Evolutionary conservation across 1,284 basidiomycete genomes (phyloP), one percentile per base, ranked within the genome.

Genomic region (Puccinia polysora): DNA sequence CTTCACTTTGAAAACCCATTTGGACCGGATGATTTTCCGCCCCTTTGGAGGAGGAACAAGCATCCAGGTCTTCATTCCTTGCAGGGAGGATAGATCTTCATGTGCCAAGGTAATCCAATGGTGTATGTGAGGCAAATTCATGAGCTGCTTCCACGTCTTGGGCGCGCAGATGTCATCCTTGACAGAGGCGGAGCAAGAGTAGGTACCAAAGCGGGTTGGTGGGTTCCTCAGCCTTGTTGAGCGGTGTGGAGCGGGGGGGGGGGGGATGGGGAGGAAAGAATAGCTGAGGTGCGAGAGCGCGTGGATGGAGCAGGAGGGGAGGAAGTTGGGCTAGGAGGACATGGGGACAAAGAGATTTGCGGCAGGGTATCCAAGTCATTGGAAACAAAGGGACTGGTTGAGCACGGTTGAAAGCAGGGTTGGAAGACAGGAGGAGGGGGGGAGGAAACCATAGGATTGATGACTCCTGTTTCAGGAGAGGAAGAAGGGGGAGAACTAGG

Each of bases 1-100:
- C 25, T 63, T 63, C 4, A 63, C 36, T 14, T 43, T 40, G 25
- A 63, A 63, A 45, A 63, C 59, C 59, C 59, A 63, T 47, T 47
- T 73, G 3, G 58, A 47, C 12, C 18, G 67, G 25, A 65, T 52
- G 25, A 64, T 18, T n/a, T 67, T 67, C 20, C 58, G 2, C 47
- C 30, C 25, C 30, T 5, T 28, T 23, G 58, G 58, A 6, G 28
- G 58, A 4, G 58, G 58, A 23, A 60, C 58, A 6, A 60, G 30
- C 5, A 2, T 36, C 58, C 58, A 60, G 4, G 52, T 55, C 28
- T 55, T 14, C 52, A 25, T 55, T 2, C 52, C 52, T 4, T n/a
- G 4, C 12, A 60, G 40, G 20, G 58, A 60, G 1, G 20, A 5
- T 20, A 60, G 25, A 12, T 60, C 58, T n/a, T 38, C 58, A 5